phyloP scores from a whole-genome alignment of 1,284 basidiomycete species.

The Ustilago nuda region DNA sequence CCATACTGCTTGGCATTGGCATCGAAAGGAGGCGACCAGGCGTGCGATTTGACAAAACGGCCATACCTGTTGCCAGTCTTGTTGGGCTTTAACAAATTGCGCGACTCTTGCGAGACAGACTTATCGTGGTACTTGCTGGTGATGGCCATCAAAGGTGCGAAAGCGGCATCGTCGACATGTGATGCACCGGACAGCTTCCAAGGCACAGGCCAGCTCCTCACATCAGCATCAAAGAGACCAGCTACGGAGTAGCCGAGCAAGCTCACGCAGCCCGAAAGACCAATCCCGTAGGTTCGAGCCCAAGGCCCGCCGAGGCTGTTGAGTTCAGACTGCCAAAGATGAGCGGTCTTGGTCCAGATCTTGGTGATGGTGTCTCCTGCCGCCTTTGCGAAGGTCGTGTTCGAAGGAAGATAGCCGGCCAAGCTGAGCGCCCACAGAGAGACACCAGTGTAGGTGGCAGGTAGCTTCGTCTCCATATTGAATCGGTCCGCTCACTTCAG shows the following conservation, averaged over 20 bases:
- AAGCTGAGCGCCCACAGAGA: slow-evolving; percentile 41
- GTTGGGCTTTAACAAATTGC: slow-evolving; percentile 18
- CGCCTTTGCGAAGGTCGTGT: slow-evolving; percentile 35
- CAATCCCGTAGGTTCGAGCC: slow-evolving; percentile 41
- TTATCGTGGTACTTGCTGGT: slow-evolving; percentile 38
- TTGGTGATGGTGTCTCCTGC: slow-evolving; percentile 44
- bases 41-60: slow-evolving; percentile 25
- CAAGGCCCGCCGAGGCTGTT: slow-evolving; percentile 37
- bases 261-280: slow-evolving; percentile 31
- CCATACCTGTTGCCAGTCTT: slow-evolving; percentile 15
- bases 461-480: neutral
- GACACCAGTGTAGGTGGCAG: slow-evolving; percentile 42
- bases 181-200: slow-evolving; percentile 32
- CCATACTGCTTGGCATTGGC: slow-evolving; percentile 33
- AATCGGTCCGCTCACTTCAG: neutral
- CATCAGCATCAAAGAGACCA: slow-evolving; percentile 15
- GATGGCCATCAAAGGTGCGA: slow-evolving; percentile 37
- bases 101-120: slow-evolving; percentile 28
- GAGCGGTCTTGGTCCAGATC: slow-evolving; percentile 41
- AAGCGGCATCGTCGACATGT: slow-evolving; percentile 31
- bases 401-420: slow-evolving; percentile 30
- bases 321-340: slow-evolving; percentile 37
- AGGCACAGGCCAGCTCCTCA: slow-evolving; percentile 36
- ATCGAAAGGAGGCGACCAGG: slow-evolving; percentile 39
- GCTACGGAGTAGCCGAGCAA: slow-evolving; percentile 37